Conservation (phyloP, 2,329 filamentous ascomycete species). For the Aurifilum marmelostoma region DNA sequence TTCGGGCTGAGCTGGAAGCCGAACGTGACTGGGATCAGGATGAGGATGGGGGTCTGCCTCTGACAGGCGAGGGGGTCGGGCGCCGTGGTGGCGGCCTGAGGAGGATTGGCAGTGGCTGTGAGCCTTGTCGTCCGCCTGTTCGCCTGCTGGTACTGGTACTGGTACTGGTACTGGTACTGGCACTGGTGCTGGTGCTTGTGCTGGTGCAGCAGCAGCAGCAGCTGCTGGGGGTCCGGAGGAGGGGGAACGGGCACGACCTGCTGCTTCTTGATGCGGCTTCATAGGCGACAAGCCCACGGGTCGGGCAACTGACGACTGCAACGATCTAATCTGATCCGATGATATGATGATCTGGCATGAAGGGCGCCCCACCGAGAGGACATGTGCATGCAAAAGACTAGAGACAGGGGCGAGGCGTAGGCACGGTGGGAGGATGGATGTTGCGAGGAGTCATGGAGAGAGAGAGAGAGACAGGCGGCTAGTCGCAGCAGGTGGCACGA, state of each 20-base stretch:
- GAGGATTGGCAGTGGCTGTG: constrained; percentile 5
- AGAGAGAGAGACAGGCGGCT: not conserved
- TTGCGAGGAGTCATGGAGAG: not conserved
- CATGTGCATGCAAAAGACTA: constrained; percentile 21
- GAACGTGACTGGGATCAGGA: constrained; percentile 11
- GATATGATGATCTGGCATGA: constrained; percentile 18
- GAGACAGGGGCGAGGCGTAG: constrained; percentile 15
- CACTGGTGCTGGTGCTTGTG: too few species aligned
- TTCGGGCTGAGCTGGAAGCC: constrained; percentile 12
- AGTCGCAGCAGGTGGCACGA: not conserved
- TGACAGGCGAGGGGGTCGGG: constrained; percentile 4
- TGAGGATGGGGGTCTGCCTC: constrained; percentile 1
- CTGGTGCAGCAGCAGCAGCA: too few species aligned
- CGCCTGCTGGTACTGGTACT: not conserved
- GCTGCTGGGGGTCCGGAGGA: constrained; percentile 1
- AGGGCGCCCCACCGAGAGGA: constrained; percentile 8
- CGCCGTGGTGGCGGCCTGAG: too few species aligned
- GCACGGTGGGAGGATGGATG: not conserved
- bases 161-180: too few species aligned
- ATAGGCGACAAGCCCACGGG: constrained; percentile 18
- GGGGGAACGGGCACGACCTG: not conserved
- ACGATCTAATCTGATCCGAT: constrained; percentile 29
- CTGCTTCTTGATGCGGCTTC: constrained; percentile 15
- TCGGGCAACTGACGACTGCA: not conserved
- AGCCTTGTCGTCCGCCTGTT: constrained; percentile 1